A percentile compares a stretch with the other conserved stretches of the same genome.
These are phyloP conservation scores for Paraleonurus japonicus DNA, from an alignment of 257 asterid species.

Conservation along the genomic window DNA sequence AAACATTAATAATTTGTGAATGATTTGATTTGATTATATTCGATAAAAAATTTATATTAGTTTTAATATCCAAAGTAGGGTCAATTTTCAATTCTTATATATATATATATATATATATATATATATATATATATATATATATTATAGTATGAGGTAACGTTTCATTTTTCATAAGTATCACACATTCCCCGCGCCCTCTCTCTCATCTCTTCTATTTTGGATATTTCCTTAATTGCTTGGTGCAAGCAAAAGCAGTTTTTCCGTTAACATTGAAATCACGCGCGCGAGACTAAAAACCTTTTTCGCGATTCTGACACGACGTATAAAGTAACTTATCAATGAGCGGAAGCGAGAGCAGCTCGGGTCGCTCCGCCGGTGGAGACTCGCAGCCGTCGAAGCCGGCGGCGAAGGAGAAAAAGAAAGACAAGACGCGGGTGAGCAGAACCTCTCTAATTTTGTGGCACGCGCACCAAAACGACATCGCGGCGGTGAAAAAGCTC, in stretches of 20 bases:
- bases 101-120: too few relatives aligned
- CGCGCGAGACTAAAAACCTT: constrained; percentile 27
- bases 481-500: constrained; percentile 68
- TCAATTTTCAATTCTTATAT: background rate
- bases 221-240: background rate
- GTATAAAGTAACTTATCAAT: constrained; percentile 25
- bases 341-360: constrained; percentile 78
- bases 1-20: too few relatives aligned
- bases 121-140: too few relatives aligned
- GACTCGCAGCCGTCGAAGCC: constrained; percentile 29
- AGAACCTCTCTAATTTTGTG: constrained; percentile 83
- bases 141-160: too few relatives aligned
- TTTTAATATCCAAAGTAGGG: background rate
- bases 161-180: background rate
- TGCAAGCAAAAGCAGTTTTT: constrained; percentile 27
- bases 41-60: too few relatives aligned
- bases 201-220: background rate
- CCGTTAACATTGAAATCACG: constrained; percentile 23
- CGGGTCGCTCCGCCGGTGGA: constrained; percentile 49
- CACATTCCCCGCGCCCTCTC: background rate
- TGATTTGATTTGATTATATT: too few relatives aligned
- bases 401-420: constrained; percentile 52
- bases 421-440: constrained; percentile 80
- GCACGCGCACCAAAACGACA: constrained; percentile 96
- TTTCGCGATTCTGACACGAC: constrained; percentile 15